Percentiles rank a stretch among this genome's conserved stretches.
Conservation (phyloP, 495 filamentous ascomycete species). For the Xanthoparmelia taractica region DNA sequence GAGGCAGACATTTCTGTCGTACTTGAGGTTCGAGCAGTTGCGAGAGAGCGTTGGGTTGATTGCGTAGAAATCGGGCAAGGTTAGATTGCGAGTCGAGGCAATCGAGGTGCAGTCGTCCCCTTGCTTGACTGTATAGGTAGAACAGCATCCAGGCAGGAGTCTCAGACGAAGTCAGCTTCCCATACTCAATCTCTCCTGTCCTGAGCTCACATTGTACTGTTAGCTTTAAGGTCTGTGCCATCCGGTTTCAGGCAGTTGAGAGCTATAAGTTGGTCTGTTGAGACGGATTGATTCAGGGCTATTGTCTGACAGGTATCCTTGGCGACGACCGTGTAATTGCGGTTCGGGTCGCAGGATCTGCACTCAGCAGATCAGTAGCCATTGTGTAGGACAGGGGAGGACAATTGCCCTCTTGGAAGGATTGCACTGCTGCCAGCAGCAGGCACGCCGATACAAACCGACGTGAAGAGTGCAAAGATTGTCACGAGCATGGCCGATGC, state of each 20-base stretch:
- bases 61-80: neutral
- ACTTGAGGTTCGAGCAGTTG: neutral
- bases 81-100: neutral
- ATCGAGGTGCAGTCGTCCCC: neutral
- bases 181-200: neutral
- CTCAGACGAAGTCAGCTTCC: neutral
- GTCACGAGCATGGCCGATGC: neutral
- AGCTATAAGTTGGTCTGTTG: neutral
- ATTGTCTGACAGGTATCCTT: neutral
- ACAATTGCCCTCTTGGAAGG: neutral
- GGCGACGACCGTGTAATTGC: neutral
- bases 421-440: neutral
- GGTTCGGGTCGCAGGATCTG: neutral
- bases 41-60: neutral
- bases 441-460: neutral
- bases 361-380: neutral
- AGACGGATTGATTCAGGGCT: neutral
- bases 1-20: neutral
- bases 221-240: neutral
- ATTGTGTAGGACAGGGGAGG: neutral
- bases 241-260: neutral
- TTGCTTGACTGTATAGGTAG: neutral
- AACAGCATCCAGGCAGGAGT: neutral
- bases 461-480: neutral
- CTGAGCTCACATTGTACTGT: constrained; percentile 1